phyloP scores from a whole-genome alignment of 148 eudicot species.

The Polygonum maritimum region DNA sequence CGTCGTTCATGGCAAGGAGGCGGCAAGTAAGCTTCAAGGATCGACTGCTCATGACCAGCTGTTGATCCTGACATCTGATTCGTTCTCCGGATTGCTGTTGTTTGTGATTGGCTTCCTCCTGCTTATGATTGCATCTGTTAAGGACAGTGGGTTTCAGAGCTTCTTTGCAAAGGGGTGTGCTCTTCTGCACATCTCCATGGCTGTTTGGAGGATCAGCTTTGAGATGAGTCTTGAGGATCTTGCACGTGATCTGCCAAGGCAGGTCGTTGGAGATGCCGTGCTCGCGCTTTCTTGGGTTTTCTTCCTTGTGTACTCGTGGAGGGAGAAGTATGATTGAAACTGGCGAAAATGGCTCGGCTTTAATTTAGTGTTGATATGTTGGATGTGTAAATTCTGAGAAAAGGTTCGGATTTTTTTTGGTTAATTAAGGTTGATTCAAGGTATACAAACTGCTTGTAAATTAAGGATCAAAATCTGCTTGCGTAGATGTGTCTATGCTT shows the following conservation, averaged over 20 bases:
- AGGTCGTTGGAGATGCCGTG: conserved; percentile 55
- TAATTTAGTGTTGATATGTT: not conserved
- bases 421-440: not conserved
- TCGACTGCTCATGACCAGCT: conserved; percentile 81
- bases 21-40: conserved; percentile 53
- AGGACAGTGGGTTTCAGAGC: conserved; percentile 60
- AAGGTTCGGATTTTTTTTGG: not conserved
- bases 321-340: conserved; percentile 74
- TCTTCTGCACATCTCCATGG: conserved; percentile 70
- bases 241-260: conserved; percentile 57
- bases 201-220: conserved; percentile 79
- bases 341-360: not conserved
- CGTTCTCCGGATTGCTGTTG: conserved; percentile 81
- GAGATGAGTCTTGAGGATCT: conserved; percentile 67
- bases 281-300: conserved; percentile 82
- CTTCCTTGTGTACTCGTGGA: conserved; percentile 76
- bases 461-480: not conserved
- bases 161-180: conserved; percentile 86
- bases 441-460: not conserved
- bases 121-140: conserved; percentile 81
- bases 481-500: not conserved
- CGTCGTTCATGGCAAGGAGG: conserved; percentile 64
- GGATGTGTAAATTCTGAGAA: not conserved
- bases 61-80: conserved; percentile 60
- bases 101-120: conserved; percentile 70